Evolutionary conservation across 2,329 filamentous ascomycete species (phyloP).

Genomic region (Colletotrichum tamarilloi): DNA sequence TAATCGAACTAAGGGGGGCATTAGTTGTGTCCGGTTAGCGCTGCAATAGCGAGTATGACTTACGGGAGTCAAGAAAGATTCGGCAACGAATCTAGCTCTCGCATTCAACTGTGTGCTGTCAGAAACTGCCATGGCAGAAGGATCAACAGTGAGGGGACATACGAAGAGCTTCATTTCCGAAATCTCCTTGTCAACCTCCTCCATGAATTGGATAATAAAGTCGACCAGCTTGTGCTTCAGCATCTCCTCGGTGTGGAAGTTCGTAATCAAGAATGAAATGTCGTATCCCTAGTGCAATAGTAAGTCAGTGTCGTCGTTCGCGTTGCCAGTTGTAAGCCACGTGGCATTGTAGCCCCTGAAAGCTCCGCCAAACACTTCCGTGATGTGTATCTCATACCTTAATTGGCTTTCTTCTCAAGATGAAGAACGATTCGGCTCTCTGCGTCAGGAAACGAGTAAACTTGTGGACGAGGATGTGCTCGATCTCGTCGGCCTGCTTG

Average conservation of each 20-base stretch:
- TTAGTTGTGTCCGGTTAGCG: conserved; percentile 2
- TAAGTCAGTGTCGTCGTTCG: conserved; percentile 37
- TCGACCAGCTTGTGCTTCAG: conserved; percentile 99
- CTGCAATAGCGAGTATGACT: conserved; percentile 39
- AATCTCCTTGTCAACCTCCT: conserved; percentile 99
- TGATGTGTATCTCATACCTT: conserved; percentile 68
- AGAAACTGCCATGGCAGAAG: conserved; percentile 7
- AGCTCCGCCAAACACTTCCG: not conserved
- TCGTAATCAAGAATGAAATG: conserved; percentile 98
- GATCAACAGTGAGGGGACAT: conserved; percentile 52
- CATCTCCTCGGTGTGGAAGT: conserved; percentile 99
- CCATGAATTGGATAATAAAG: conserved; percentile 99
- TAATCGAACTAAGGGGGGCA: conserved; percentile 33
- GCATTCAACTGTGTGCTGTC: conserved; percentile 80
- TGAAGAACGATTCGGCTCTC: conserved; percentile 96
- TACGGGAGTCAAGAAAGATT: conserved; percentile 97
- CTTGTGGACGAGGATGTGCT: conserved; percentile 97
- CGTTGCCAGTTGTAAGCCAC: not conserved
- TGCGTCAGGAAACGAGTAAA: conserved; percentile 97
- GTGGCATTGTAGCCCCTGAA: not conserved
- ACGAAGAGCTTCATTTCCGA: conserved; percentile 99
- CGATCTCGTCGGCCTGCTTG: conserved; percentile 99
- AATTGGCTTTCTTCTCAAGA: conserved; percentile 92
- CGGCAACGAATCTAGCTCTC: conserved; percentile 94
- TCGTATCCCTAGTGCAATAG: conserved; percentile 80